These are phyloP conservation scores for Venturia effusa DNA, from an alignment of 2,329 filamentous ascomycete species.

Conservation along the genomic window DNA sequence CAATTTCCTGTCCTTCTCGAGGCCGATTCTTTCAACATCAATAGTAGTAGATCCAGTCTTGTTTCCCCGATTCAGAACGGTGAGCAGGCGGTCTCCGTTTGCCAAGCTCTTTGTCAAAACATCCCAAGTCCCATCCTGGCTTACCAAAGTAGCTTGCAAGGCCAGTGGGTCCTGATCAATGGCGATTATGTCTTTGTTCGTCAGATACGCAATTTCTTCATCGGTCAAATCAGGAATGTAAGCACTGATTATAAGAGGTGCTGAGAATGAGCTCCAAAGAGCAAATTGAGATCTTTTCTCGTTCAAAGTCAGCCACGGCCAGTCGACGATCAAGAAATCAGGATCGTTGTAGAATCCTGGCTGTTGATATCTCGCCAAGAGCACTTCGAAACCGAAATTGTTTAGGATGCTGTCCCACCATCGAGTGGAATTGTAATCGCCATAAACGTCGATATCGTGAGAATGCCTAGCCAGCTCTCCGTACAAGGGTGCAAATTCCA, in stretches of 20 bases:
- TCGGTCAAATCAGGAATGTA: constrained; percentile 30
- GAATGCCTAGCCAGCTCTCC: constrained; percentile 37
- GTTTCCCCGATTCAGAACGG: constrained; percentile 34
- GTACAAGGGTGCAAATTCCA: constrained; percentile 32
- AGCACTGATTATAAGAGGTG: constrained; percentile 37
- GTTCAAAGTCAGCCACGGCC: constrained; percentile 27
- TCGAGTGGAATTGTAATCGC: constrained; percentile 24
- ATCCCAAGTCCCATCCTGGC: constrained; percentile 33
- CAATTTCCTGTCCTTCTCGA: constrained; percentile 22
- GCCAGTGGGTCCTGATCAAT: constrained; percentile 37
- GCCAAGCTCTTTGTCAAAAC: constrained; percentile 36
- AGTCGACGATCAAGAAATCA: constrained; percentile 39
- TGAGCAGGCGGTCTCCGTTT: constrained; percentile 38
- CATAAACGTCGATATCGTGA: constrained; percentile 32
- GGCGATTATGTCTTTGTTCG: constrained; percentile 38
- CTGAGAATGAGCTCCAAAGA: constrained; percentile 38
- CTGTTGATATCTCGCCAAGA: constrained; percentile 30
- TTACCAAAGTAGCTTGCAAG: constrained; percentile 38
- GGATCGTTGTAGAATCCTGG: constrained; percentile 33
- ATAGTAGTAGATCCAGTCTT: constrained; percentile 21
- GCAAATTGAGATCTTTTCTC: constrained; percentile 35
- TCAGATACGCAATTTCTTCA: constrained; percentile 32
- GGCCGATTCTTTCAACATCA: constrained; percentile 26
- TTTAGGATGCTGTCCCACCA: constrained; percentile 39
- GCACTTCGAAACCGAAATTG: constrained; percentile 36